Conservation (phyloP, 371 early-diverging fungal species). For the Funneliformis caledonium region DNA sequence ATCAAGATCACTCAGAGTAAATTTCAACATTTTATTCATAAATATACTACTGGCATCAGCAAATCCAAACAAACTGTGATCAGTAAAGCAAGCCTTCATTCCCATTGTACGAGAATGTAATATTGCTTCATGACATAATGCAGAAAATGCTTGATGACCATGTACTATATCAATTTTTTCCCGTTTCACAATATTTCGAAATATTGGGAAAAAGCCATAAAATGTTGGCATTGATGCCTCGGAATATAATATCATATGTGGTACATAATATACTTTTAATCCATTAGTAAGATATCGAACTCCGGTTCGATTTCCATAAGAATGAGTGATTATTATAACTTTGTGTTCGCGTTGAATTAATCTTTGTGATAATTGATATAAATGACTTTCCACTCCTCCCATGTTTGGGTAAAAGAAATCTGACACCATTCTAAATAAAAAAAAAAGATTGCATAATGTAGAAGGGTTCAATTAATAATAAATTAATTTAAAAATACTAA, state of each 20-base stretch:
- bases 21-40: constrained; percentile 94
- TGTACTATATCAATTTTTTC: constrained; percentile 97
- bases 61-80: constrained; percentile 98
- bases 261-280: constrained; percentile 97
- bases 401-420: constrained; percentile 99
- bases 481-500: neutral
- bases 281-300: constrained; percentile 92
- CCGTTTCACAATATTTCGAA: constrained; percentile 89
- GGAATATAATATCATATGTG: constrained; percentile 83
- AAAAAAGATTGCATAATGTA: too few relatives aligned
- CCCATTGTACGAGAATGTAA: constrained; percentile 97
- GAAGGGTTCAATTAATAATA: too few relatives aligned
- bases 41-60: constrained; percentile 93
- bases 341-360: constrained; percentile 94
- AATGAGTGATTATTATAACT: constrained; percentile 90
- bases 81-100: constrained; percentile 95
- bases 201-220: constrained; percentile 89
- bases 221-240: constrained; percentile 95
- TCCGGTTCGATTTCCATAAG: constrained; percentile 85
- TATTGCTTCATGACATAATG: constrained; percentile 95
- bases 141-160: constrained; percentile 97
- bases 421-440: constrained; percentile 75
- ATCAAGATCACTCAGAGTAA: constrained; percentile 92
- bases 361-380: constrained; percentile 90
- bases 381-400: constrained; percentile 99